Evolutionary conservation across 345 rosid species (phyloP), one percentile per base, ranked within the genome.

Genomic region (Salix dunnii): DNA sequence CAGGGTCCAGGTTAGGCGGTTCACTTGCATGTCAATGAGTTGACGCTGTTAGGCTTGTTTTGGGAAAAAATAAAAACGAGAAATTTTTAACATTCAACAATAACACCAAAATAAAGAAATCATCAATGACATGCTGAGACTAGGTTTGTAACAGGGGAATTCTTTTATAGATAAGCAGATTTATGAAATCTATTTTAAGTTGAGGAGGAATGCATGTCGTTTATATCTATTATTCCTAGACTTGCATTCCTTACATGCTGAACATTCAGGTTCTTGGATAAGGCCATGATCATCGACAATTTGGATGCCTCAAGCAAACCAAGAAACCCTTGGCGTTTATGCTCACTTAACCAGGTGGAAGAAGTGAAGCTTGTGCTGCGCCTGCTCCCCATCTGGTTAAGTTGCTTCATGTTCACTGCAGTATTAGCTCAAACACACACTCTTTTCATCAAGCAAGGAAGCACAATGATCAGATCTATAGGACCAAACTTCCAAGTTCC

Each of bases 371-470:
- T 87, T 40, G 81, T 91, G 4, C 74, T 91, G 30, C 90, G 92
- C 31, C 86, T 95, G 27, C 58, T 93, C 43, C 99, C 99, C 21
- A 80, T 95, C 18, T 93, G 97, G 97, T 46, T 93, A 72, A 80
- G 86, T 68, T 91, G 96, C 87, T 73, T 95, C 43, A 95, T 91
- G 90, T 95, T 89, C 84, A 77, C 88, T 25, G 90, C 87, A 0
- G 81, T 86, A 27, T 82, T 89, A 9, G 87, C 87, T 71, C 99
- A 93, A 82, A 69, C 83, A 68, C 93, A 91, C 80, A 95, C 99
- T 2, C 91, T 90, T 80, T 95, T 86, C 87, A 81, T 87, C 79
- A 95, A 95, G 85, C 99, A 93, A 87, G 97, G 90, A 36, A 85
- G 89, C 80, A 88, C 89, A 25, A 88, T 95, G 97, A 36, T 70